Evolutionary conservation across 257 asterid species (phyloP), one percentile per base, ranked within the genome.

Genomic region (Fraxinus cuspidata): DNA sequence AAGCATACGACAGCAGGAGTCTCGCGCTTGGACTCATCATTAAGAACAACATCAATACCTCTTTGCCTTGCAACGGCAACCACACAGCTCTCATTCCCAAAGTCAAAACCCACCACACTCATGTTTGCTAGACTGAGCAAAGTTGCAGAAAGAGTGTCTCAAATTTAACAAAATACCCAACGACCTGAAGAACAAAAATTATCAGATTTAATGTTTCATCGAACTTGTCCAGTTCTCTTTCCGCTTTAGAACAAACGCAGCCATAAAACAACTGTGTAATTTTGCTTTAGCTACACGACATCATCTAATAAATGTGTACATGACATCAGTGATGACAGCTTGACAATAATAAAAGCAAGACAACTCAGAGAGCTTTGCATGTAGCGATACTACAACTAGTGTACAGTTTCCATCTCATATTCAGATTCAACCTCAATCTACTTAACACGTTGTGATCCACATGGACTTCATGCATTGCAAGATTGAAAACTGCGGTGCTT

Each of bases 81-180:
- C 28, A 87, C 90, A 31, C 89, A 78, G 32, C 89, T 87, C 73
- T 87, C 89, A n/a, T 87, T 87, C 63, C 90, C 89, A 4, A 87
- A 77, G 49, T 87, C 90, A 81, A 87, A 87, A 72, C 90, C 90
- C 51, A 87, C 90, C 77, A 87, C 90, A 37, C 90, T 87, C 90
- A 87, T 87, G 74, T 78, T 85, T 78, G 82, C 75, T 53, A 67
- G 53, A 49, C 47, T 8, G 68, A 49, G 38, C 19, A 67, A 32
- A 27, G 63, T 63, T 19, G 69, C 63, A 16, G 21, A 37, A 19
- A 37, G 31, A 53, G 38, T 69, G 35, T 29, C 73, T 38, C 71
- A 75, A 42, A 75, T 74, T 53, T 15, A 19, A 67, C 47, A 44
- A 70, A 51, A 10, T 25, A 31, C 60, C 23, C 8, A 28, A 56